Conservation (phyloP, 495 filamentous ascomycete genomes). For the Aspergillus indologenus region DNA sequence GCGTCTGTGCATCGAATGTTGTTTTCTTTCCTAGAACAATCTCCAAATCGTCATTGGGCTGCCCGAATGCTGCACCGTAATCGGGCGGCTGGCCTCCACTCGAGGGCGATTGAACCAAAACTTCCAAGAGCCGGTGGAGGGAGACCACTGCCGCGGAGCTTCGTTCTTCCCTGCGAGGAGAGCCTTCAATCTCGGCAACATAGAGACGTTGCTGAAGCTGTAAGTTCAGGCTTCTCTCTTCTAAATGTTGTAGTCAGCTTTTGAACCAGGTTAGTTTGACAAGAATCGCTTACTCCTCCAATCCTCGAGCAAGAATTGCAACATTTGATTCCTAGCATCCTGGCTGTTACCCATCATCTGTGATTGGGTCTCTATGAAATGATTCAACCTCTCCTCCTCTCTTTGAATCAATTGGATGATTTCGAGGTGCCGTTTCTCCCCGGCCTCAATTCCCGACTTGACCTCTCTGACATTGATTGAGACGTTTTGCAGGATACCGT, state of each 20-base stretch:
- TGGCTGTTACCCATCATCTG: neutral
- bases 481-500: neutral
- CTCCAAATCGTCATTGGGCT: neutral
- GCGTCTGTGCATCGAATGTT: neutral
- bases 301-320: conserved; percentile 1
- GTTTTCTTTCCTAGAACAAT: neutral
- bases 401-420: neutral
- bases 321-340: neutral
- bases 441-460: neutral
- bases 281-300: neutral
- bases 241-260: neutral
- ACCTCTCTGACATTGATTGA: neutral
- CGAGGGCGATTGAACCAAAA: neutral
- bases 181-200: neutral
- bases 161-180: neutral
- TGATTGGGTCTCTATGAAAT: neutral
- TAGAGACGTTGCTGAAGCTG: neutral
- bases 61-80: neutral
- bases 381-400: neutral
- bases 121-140: neutral
- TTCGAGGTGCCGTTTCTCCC: neutral
- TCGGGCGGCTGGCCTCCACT: neutral
- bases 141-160: neutral
- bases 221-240: neutral
- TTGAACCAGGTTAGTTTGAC: neutral